These are phyloP conservation scores for Tarenaya hassleriana DNA, from an alignment of 345 rosid genomes.

Conservation along the genomic window DNA sequence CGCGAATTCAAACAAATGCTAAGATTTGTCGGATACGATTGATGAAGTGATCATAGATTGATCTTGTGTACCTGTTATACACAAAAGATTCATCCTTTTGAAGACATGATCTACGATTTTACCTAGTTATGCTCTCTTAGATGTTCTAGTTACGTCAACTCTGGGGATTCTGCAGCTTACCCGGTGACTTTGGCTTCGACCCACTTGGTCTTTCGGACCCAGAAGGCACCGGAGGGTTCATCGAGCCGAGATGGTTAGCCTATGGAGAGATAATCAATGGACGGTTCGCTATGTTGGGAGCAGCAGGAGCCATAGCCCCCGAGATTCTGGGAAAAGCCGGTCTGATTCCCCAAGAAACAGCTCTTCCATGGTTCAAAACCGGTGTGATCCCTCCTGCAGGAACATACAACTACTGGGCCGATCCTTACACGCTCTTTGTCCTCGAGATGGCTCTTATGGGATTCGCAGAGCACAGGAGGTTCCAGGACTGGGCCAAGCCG, in stretches of 20 bases:
- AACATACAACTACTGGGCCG: conserved; percentile 95
- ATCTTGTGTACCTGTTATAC: too few species aligned
- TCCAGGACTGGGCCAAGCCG: conserved; percentile 87
- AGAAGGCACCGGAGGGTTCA: conserved; percentile 92
- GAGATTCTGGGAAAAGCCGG: conserved; percentile 87
- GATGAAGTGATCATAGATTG: too few species aligned
- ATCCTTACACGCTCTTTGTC: conserved; percentile 77
- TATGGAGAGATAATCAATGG: conserved; percentile 92
- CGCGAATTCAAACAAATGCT: too few species aligned
- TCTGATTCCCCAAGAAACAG: conserved; percentile 72
- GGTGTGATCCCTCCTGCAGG: conserved; percentile 99
- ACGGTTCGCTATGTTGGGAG: conserved; percentile 82
- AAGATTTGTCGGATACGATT: too few species aligned
- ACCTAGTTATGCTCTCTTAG: too few species aligned
- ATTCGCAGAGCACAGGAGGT: conserved; percentile 92
- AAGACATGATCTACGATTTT: too few species aligned
- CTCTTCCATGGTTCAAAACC: conserved; percentile 92
- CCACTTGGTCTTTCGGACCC: conserved; percentile 98
- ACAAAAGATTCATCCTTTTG: too few species aligned
- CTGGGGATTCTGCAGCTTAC: conserved; percentile 45
- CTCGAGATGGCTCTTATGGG: conserved; percentile 96
- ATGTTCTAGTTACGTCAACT: not conserved
- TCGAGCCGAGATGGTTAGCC: conserved; percentile 93
- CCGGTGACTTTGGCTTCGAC: conserved; percentile 93
- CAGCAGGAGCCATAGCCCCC: conserved; percentile 75